These are phyloP conservation scores for Brassica incana DNA, from an alignment of 345 rosid species.

Conservation along the genomic window DNA sequence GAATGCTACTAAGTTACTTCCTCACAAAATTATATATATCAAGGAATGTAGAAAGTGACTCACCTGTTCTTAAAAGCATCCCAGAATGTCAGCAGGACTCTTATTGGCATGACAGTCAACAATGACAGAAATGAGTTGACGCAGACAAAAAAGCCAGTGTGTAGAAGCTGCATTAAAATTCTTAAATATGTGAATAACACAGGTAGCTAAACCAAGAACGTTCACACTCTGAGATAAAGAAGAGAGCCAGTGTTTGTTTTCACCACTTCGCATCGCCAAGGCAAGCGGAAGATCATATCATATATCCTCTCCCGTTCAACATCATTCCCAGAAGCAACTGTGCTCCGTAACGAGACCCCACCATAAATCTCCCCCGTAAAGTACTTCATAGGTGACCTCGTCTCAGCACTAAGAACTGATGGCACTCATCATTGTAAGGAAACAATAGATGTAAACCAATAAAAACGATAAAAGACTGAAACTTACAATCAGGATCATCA, in stretches of 20 bases:
- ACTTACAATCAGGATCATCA: constrained; percentile 75
- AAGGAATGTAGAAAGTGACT: constrained; percentile 27
- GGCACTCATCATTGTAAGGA: neutral
- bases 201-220: constrained; percentile 17
- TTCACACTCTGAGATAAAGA: constrained; percentile 1
- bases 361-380: constrained; percentile 68
- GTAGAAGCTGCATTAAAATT: constrained; percentile 73
- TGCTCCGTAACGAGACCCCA: constrained; percentile 78
- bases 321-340: constrained; percentile 73
- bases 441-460: too few relatives aligned
- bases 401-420: constrained; percentile 56
- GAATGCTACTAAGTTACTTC: constrained; percentile 51
- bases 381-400: constrained; percentile 77
- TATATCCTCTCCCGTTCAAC: constrained; percentile 87
- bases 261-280: constrained; percentile 99
- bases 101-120: constrained; percentile 95
- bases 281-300: constrained; percentile 93
- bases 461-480: neutral
- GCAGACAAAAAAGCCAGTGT: constrained; percentile 98
- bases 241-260: constrained; percentile 20
- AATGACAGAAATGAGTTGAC: constrained; percentile 91
- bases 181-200: neutral
- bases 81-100: constrained; percentile 65
- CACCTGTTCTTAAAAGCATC: constrained; percentile 63
- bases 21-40: constrained; percentile 8